Evolutionary conservation across 2,329 filamentous ascomycete species (phyloP).

Genomic region (Fusarium veterinarium): DNA sequence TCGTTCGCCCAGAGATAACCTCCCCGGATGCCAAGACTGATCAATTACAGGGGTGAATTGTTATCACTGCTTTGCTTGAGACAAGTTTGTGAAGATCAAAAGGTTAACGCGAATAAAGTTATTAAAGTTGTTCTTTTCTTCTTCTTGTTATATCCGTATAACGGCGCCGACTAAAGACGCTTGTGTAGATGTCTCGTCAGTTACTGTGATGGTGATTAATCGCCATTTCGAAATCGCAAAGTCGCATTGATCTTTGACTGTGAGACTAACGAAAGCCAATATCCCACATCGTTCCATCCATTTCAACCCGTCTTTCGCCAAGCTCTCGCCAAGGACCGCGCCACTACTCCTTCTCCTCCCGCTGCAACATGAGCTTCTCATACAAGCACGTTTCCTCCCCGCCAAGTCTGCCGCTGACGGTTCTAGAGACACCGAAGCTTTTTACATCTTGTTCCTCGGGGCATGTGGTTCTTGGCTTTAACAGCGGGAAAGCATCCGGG

Average conservation of each 20-base stretch:
- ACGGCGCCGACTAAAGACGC: neutral
- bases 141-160: neutral
- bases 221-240: neutral
- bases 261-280: fast-evolving
- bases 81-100: neutral
- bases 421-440: neutral
- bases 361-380: conserved; percentile 1
- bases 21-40: conserved; percentile 26
- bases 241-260: fast-evolving
- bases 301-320: neutral
- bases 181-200: too few species aligned
- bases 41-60: neutral
- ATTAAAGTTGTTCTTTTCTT: neutral
- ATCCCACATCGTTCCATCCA: neutral
- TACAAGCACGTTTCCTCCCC: conserved; percentile 4
- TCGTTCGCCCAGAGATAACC: conserved; percentile 22
- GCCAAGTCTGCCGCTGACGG: conserved; percentile 8
- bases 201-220: too few species aligned
- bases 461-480: neutral
- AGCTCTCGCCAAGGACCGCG: conserved; percentile 26
- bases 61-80: neutral
- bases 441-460: neutral
- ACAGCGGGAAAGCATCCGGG: too few species aligned
- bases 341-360: conserved; percentile 10
- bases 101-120: neutral